Percentiles rank a stretch among this genome's conserved stretches.
These are phyloP conservation scores for Centaurea solstitialis DNA, from an alignment of 129 eudicot species.

Conservation along the genomic window DNA sequence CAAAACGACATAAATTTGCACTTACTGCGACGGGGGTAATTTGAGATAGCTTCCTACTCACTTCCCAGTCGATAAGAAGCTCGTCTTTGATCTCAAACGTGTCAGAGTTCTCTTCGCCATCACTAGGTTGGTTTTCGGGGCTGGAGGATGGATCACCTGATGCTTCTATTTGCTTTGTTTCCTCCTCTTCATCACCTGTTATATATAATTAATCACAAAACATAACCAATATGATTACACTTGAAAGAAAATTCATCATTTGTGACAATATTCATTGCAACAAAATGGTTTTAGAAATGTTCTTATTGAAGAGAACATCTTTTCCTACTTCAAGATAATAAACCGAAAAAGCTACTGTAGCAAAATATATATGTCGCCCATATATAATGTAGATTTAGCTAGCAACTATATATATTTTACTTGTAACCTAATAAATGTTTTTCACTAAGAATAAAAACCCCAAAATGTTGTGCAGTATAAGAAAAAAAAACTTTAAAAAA, in stretches of 20 bases:
- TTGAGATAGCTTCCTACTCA: constrained; percentile 52
- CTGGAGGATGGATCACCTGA: constrained; percentile 50
- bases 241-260: background rate
- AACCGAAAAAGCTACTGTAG: background rate
- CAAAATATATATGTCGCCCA: background rate
- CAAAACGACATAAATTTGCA: background rate
- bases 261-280: background rate
- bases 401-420: background rate
- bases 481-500: too few relatives aligned
- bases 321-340: background rate
- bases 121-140: constrained; percentile 45
- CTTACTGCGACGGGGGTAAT: constrained; percentile 69
- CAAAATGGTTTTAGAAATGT: background rate
- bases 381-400: background rate
- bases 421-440: background rate
- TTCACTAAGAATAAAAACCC: background rate
- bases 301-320: background rate
- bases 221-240: background rate
- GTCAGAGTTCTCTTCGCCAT: constrained; percentile 44
- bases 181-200: constrained; percentile 43
- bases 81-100: constrained; percentile 56
- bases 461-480: background rate
- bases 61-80: constrained; percentile 55
- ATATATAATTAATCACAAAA: background rate
- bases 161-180: constrained; percentile 34